Percentiles rank a stretch among this genome's conserved stretches.
Conservation (phyloP, 306 rosid species). For the Crataegus laevigata region DNA sequence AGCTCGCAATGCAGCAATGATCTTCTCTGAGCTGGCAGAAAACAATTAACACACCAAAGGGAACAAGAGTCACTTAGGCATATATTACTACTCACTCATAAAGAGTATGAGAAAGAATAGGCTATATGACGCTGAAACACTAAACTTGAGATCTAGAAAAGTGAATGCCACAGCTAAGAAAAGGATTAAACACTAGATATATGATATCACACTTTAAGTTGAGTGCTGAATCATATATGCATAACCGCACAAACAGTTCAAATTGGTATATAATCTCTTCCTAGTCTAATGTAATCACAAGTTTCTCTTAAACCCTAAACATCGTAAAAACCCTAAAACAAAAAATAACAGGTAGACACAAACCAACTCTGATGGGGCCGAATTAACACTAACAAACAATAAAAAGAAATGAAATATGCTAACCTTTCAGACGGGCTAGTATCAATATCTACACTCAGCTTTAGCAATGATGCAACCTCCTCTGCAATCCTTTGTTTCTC, state of each 20-base stretch:
- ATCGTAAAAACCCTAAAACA: not conserved
- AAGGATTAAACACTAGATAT: not conserved
- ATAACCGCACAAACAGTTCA: not conserved
- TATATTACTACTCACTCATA: not conserved
- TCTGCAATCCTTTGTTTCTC: constrained; percentile 84
- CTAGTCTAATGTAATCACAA: not conserved
- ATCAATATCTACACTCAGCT: constrained; percentile 75
- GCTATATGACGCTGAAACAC: too few relatives aligned
- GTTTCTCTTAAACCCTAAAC: not conserved
- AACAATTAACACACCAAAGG: not conserved
- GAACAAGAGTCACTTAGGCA: not conserved
- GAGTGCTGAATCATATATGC: not conserved
- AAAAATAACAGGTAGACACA: not conserved
- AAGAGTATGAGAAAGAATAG: not conserved
- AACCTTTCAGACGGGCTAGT: constrained; percentile 72
- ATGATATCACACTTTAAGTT: not conserved
- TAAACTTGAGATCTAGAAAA: too few relatives aligned
- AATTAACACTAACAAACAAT: not conserved
- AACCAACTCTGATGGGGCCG: not conserved
- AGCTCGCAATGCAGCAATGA: constrained; percentile 71
- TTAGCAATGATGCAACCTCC: constrained; percentile 76
- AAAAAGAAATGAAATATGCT: constrained; percentile 7
- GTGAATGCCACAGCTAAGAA: too few relatives aligned
- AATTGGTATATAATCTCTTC: too few relatives aligned
- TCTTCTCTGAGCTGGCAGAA: constrained; percentile 58